A percentile compares a stretch with the other conserved stretches of the same genome.
phyloP scores from a whole-genome alignment of 106 monocot genomes.

The Dendrobium catenatum region DNA sequence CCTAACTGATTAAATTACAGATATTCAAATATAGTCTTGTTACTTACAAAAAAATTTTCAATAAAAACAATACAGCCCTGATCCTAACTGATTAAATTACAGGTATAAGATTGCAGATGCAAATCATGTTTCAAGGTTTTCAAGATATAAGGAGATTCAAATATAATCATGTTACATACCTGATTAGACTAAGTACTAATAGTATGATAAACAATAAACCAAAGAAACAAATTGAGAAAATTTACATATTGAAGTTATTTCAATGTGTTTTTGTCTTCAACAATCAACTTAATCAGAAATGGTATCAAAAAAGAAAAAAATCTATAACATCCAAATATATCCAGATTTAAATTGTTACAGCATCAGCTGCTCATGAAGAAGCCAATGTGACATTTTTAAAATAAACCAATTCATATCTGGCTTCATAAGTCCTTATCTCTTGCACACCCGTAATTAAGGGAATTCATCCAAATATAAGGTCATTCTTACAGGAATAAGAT shows the following conservation, averaged over 20 bases:
- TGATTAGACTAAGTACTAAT: not conserved
- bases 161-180: not conserved
- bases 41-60: too few relatives aligned
- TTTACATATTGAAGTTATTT: not conserved
- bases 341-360: not conserved
- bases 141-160: not conserved
- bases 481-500: not conserved
- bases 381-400: not conserved
- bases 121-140: not conserved
- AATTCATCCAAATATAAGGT: not conserved
- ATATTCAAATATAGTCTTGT: not conserved
- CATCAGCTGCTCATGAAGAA: not conserved
- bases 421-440: not conserved
- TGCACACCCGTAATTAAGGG: too few relatives aligned
- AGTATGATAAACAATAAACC: not conserved
- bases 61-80: too few relatives aligned
- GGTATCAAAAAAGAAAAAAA: not conserved
- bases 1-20: not conserved
- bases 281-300: not conserved
- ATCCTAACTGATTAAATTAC: not conserved
- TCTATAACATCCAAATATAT: not conserved
- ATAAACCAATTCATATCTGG: not conserved
- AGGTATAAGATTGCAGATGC: not conserved
- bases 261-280: not conserved
- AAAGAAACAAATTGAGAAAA: not conserved